Evolutionary conservation across 177 flowering plant species (phyloP), one percentile per base, ranked within the genome.

Genomic region (Vitis hybrid): DNA sequence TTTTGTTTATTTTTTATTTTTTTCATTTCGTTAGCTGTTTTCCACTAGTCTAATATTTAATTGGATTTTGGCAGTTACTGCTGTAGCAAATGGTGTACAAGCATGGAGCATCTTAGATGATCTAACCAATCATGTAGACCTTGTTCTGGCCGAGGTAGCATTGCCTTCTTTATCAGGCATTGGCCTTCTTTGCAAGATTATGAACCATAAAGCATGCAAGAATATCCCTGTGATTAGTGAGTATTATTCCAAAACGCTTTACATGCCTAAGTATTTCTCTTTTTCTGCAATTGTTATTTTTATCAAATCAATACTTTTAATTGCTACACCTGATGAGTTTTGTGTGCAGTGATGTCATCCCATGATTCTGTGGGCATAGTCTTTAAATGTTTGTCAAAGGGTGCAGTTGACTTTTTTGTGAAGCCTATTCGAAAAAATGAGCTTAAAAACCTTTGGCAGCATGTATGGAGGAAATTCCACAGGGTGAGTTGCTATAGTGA

Each of bases 371-470:
- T 92, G 91, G 86, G 93, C 64, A 32, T 91, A 77, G 98, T 91
- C 74, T 91, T 92, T 75, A 90, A 84, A 78, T 94, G 98, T 73
- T 77, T 94, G 77, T 90, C 94, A 62, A 92, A 88, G 80, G 98
- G 98, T 73, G 98, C 98, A 30, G 90, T 83, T 74, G 97, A 94
- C 75, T 94, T 92, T 81, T 75, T 94, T 62, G 90, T 88, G 77
- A 94, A 92, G 85, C 98, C 98, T 64, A 85, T 94, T 62, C 85
- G 98, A 69, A 94, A 89, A 82, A 94, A 92, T 84, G 98, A 94
- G 86, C 96, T 94, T 34, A 94, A 82, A 78, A 92, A 86, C 70
- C 96, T 94, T 58, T 93, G 98, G 98, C 98, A 91, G 80, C 98
- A 93, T 89, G 90, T 93, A 19, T 93, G 98, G 98, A 91, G 94